These are phyloP conservation scores for Prunus mongolica DNA, from an alignment of 306 rosid genomes.

Conservation along the genomic window DNA sequence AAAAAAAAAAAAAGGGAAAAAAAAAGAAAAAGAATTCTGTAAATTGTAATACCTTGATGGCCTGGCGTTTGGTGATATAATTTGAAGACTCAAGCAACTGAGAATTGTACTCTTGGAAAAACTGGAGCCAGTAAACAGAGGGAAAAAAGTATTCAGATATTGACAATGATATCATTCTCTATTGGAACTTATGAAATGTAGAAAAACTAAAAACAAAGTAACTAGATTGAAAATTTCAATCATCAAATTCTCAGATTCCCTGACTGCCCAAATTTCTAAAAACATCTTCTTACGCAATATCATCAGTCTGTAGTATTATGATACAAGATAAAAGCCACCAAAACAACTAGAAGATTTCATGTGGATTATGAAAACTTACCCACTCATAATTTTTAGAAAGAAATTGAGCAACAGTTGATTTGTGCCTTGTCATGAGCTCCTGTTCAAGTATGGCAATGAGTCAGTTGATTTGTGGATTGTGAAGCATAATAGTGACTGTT, in stretches of 20 bases:
- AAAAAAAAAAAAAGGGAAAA: neutral
- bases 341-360: neutral
- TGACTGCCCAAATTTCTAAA: neutral
- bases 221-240: neutral
- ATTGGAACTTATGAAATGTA: neutral
- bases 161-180: neutral
- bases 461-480: neutral
- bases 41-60: constrained; percentile 24
- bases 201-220: neutral
- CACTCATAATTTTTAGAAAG: constrained; percentile 36
- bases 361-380: constrained; percentile 20
- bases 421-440: constrained; percentile 53
- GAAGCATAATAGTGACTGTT: neutral
- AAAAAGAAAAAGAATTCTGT: neutral
- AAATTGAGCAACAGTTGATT: constrained; percentile 39
- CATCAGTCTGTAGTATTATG: neutral
- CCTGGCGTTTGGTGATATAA: constrained; percentile 42
- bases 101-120: constrained; percentile 28
- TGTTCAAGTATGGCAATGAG: neutral
- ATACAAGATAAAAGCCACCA: neutral
- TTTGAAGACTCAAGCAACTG: constrained; percentile 25
- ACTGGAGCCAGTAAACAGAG: constrained; percentile 24
- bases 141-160: neutral
- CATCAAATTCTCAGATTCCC: neutral
- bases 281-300: neutral